Base-by-base conservation (phyloP, 1,139 yeast species). In the Diutina sp. region DNA sequence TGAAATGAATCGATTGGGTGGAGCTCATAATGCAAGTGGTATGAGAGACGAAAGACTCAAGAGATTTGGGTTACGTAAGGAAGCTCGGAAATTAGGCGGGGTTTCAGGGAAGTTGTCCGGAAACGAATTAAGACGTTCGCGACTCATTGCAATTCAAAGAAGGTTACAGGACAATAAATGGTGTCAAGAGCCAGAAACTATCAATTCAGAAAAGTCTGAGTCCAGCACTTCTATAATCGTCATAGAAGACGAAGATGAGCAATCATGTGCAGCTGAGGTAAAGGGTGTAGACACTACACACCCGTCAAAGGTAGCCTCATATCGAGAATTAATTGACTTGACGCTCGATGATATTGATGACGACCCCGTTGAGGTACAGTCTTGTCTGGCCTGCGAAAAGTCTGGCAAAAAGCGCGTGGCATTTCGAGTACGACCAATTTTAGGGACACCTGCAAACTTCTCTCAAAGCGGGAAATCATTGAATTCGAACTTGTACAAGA, bases 91-190 rank as follows among this genome's bases (percentile, higher is more conserved):
- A 55, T 61, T 75, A 52, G 79, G 80, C 0, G 62, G 65, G 25
- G 52, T 58, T 7, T 57, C 61, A 1, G 51, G 53, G 12, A 52
- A 55, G 11, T 35, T 46, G 53, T 41, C 25, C 6, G 61, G 64
- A 25, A 16, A 32, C 6, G 68, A 75, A 6, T 60, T 78, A 55
- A 70, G 82, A 55, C 80, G 76, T 46, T 70, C 84, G 61, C 81
- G 85, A 54, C 71, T 83, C 6, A 76, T 74, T 58, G 96, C 96
- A 1, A 88, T 95, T 0, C 84, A 84, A 59, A 69, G 87, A 60
- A 70, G 96, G 57, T 66, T 75, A 8, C 65, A 69, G 21, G 93
- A 86, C 64, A 69, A 78, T 6, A 79, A 79, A 60, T 78, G 83
- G 79, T 87, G 93, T 51, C 58, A 59, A n/a, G 41, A 35, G 41